Evolutionary conservation across 116 monocot species (phyloP).

Genomic region (Papilionanthe hybrid): DNA sequence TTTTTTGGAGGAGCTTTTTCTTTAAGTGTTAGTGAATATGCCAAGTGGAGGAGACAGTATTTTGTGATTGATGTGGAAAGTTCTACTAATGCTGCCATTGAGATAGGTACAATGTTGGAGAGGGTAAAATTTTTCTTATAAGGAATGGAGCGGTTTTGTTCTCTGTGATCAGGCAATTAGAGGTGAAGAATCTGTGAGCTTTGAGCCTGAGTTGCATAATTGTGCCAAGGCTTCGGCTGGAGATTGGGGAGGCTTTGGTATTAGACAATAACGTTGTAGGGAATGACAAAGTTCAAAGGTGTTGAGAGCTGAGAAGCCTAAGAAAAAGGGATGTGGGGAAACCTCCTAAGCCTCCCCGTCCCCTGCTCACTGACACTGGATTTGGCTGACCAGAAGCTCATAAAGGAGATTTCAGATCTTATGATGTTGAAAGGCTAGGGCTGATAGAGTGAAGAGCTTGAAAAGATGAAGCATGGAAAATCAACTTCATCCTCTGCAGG

Average conservation of each 20-base stretch:
- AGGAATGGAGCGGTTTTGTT: neutral
- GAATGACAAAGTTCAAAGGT: neutral
- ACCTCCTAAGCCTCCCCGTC: constrained; percentile 10
- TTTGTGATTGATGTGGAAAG: neutral
- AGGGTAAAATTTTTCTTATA: neutral
- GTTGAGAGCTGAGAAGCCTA: constrained; percentile 1
- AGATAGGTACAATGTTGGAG: neutral
- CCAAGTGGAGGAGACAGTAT: neutral
- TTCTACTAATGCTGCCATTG: neutral
- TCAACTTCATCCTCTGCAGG: neutral
- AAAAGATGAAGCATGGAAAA: constrained; percentile 12
- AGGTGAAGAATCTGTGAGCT: neutral
- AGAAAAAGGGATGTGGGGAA: constrained; percentile 15
- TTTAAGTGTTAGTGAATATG: neutral
- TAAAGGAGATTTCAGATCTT: constrained; percentile 16
- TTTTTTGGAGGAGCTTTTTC: neutral
- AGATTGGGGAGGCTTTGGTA: neutral
- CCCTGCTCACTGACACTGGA: constrained; percentile 7
- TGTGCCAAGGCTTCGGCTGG: constrained; percentile 5
- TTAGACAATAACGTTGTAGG: neutral
- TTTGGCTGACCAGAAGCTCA: constrained; percentile 19
- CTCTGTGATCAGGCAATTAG: neutral
- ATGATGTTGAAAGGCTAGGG: constrained; percentile 16
- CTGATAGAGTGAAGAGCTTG: constrained; percentile 18
- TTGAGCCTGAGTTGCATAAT: neutral